Evolutionary conservation across 164 flowering plant genomes (phyloP).

Genomic region (Sedum album): DNA sequence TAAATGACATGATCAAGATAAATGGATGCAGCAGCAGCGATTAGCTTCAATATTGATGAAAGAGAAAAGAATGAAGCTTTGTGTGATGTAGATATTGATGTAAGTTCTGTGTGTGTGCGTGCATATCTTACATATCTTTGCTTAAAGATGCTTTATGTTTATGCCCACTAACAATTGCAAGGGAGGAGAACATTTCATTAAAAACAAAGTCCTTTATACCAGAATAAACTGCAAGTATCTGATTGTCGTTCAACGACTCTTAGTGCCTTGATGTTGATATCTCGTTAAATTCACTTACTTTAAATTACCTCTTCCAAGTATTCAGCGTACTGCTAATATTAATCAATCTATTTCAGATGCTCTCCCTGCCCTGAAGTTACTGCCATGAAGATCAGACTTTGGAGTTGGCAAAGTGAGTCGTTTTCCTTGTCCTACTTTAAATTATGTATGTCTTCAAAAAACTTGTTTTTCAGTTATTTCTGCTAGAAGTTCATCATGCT

Average conservation of each 20-base stretch:
- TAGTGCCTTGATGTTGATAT: neutral
- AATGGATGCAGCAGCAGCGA: too few relatives aligned
- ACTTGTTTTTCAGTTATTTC: neutral
- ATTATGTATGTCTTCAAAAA: neutral
- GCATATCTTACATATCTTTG: too few relatives aligned
- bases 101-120: too few relatives aligned
- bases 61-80: too few relatives aligned
- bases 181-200: constrained; percentile 2
- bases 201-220: neutral
- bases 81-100: too few relatives aligned
- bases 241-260: neutral
- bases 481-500: too few relatives aligned
- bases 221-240: constrained; percentile 2
- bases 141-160: too few relatives aligned
- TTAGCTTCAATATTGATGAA: too few relatives aligned
- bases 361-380: neutral
- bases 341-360: neutral
- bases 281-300: neutral
- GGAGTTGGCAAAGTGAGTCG: neutral
- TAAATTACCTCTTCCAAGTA: neutral
- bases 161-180: too few relatives aligned
- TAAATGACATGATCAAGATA: too few relatives aligned
- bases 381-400: neutral
- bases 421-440: neutral
- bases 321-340: neutral